These are phyloP conservation scores for Thielaviopsis cerberus DNA, from an alignment of 2,329 filamentous ascomycete genomes.

Conservation along the genomic window DNA sequence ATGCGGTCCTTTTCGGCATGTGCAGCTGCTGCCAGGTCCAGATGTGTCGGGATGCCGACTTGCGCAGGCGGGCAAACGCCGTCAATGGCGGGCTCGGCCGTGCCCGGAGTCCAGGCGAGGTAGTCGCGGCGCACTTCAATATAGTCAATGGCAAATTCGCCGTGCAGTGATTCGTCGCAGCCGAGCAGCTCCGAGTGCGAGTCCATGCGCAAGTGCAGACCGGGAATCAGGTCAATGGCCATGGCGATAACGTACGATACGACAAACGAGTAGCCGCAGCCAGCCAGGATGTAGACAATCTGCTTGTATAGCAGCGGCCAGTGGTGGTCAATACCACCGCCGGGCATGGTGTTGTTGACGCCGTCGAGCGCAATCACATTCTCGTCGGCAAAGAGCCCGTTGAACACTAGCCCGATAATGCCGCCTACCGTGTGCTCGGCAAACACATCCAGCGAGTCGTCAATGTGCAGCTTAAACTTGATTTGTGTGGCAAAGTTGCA, in stretches of 20 bases:
- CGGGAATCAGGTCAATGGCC: constrained; percentile 55
- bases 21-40: constrained; percentile 20
- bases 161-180: constrained; percentile 80
- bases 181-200: constrained; percentile 71
- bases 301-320: constrained; percentile 62
- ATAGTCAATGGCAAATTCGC: constrained; percentile 80
- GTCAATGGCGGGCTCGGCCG: constrained; percentile 25
- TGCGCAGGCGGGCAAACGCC: constrained; percentile 37
- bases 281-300: constrained; percentile 54
- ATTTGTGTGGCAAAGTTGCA: constrained; percentile 53
- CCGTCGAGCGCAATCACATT: constrained; percentile 59
- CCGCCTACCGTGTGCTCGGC: constrained; percentile 53
- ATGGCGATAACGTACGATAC: constrained; percentile 58
- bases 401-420: constrained; percentile 53
- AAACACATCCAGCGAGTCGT: constrained; percentile 55
- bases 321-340: constrained; percentile 61
- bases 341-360: constrained; percentile 48
- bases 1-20: constrained; percentile 13
- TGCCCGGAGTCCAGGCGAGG: constrained; percentile 58
- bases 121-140: constrained; percentile 78
- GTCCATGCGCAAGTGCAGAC: constrained; percentile 59
- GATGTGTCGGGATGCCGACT: constrained; percentile 54
- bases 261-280: constrained; percentile 49
- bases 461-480: constrained; percentile 44
- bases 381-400: constrained; percentile 50